phyloP scores from a whole-genome alignment of 1,139 yeast genomes.

The Blastobotrys niveus region DNA sequence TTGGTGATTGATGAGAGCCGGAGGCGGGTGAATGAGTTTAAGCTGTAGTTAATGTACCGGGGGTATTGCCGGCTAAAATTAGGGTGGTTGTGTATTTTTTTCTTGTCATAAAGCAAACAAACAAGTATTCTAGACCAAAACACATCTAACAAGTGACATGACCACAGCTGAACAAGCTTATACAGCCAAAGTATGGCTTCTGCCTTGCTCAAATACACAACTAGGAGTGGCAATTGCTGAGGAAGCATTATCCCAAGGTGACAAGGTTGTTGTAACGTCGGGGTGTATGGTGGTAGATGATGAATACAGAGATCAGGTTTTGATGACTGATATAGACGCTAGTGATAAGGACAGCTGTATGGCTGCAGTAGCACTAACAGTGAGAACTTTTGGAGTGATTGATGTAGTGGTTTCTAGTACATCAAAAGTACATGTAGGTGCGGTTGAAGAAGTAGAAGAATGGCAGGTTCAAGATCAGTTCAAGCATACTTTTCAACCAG shows the following conservation, averaged over 20 bases:
- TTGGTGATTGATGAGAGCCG: slow-evolving; percentile 8
- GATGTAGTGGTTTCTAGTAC: slow-evolving; percentile 28
- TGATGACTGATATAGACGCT: slow-evolving; percentile 1
- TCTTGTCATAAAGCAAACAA: too few relatives aligned
- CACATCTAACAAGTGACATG: too few relatives aligned
- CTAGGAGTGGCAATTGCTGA: slow-evolving; percentile 8
- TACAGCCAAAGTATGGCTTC: slow-evolving; percentile 6
- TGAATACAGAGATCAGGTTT: neutral
- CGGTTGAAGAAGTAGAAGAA: slow-evolving; percentile 30
- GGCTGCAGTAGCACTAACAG: slow-evolving; percentile 3
- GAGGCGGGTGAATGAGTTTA: too few relatives aligned
- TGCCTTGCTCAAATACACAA: slow-evolving; percentile 5
- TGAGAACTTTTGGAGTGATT: slow-evolving; percentile 23
- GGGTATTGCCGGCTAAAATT: too few relatives aligned
- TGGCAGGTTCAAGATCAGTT: slow-evolving; percentile 32
- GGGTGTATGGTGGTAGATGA: neutral
- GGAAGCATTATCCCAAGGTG: slow-evolving; percentile 6
- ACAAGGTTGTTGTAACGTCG: slow-evolving; percentile 3
- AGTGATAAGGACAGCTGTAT: slow-evolving; percentile 2
- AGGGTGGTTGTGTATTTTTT: too few relatives aligned
- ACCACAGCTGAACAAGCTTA: too few relatives aligned
- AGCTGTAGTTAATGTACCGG: too few relatives aligned
- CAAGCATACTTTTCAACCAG: slow-evolving; percentile 28
- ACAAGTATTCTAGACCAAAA: too few relatives aligned
- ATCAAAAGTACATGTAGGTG: slow-evolving; percentile 20